Evolutionary conservation across 2,329 filamentous ascomycete genomes (phyloP).

Genomic region (Claviceps citrina): DNA sequence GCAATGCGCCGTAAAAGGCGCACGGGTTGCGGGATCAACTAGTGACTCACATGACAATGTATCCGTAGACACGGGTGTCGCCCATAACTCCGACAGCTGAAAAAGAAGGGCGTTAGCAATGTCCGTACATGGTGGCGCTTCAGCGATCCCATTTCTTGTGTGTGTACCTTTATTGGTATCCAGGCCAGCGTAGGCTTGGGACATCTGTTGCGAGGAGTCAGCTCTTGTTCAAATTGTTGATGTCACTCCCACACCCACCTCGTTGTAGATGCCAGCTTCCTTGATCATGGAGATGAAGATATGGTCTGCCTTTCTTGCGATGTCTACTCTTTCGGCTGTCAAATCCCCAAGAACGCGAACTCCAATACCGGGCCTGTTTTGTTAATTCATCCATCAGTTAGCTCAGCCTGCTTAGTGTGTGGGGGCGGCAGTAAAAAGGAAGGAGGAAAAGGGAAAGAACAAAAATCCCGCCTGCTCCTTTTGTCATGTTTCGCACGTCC

Average conservation of each 20-base stretch:
- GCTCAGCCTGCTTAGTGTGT: not conserved
- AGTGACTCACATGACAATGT: slow-evolving; percentile 14
- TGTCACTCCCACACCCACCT: slow-evolving; percentile 20
- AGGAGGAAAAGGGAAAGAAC: not conserved
- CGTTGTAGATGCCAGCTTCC: slow-evolving; percentile 54
- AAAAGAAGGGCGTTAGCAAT: not conserved
- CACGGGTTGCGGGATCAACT: not conserved
- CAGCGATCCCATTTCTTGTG: not conserved
- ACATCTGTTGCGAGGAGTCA: slow-evolving; percentile 8
- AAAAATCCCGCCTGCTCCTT: not conserved
- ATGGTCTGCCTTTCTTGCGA: slow-evolving; percentile 60
- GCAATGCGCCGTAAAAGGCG: not conserved
- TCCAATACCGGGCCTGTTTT: slow-evolving; percentile 35
- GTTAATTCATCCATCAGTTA: slow-evolving; percentile 29
- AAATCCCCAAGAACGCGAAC: slow-evolving; percentile 76
- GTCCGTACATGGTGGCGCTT: not conserved
- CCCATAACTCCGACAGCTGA: slow-evolving; percentile 10
- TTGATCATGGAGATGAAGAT: slow-evolving; percentile 68
- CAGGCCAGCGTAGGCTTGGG: slow-evolving; percentile 15
- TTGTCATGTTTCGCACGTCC: not conserved
- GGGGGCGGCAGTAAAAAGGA: too few relatives aligned
- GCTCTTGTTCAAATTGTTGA: not conserved
- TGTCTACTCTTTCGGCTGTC: slow-evolving; percentile 61
- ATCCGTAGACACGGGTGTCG: slow-evolving; percentile 16
- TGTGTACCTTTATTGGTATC: slow-evolving; percentile 10